Conservation (phyloP, 2,329 filamentous ascomycete species). For the Pestalotiopsis sp. region DNA sequence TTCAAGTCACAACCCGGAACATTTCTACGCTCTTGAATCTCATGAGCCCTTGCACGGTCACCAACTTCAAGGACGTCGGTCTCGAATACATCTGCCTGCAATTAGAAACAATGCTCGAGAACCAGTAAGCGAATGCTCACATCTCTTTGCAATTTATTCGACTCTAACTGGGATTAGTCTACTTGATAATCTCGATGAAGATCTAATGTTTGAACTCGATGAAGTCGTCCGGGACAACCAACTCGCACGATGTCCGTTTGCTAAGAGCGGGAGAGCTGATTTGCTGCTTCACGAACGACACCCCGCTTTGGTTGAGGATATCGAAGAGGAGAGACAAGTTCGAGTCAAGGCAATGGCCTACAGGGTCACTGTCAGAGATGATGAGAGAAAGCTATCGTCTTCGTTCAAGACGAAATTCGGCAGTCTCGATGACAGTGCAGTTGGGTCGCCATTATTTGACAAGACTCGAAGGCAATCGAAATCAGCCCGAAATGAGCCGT, state of each 20-base stretch:
- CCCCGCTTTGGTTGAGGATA: conserved; percentile 61
- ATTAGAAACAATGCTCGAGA: conserved; percentile 88
- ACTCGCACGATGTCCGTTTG: conserved; percentile 72
- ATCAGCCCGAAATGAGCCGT: conserved; percentile 50
- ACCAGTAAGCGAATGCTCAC: conserved; percentile 49
- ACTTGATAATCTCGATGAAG: conserved; percentile 81
- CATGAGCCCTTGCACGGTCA: conserved; percentile 79
- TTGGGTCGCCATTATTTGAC: conserved; percentile 42
- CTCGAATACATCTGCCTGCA: conserved; percentile 92
- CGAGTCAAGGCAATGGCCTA: conserved; percentile 78
- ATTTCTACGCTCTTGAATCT: conserved; percentile 83
- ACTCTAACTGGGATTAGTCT: conserved; percentile 44
- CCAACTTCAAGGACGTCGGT: conserved; percentile 82
- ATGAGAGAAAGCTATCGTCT: conserved; percentile 61
- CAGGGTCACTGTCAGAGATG: conserved; percentile 60
- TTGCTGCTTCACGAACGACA: conserved; percentile 63
- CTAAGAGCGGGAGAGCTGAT: conserved; percentile 73
- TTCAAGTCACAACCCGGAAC: conserved; percentile 75
- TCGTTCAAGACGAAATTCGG: conserved; percentile 62
- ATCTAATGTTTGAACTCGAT: conserved; percentile 80
- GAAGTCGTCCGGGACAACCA: conserved; percentile 81
- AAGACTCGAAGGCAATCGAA: conserved; percentile 48
- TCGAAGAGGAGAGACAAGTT: conserved; percentile 67
- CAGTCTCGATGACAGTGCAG: conserved; percentile 62
- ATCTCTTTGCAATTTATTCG: background rate